Base-by-base conservation (phyloP, 2,329 filamentous ascomycete species). In the Xylaria sp. region DNA sequence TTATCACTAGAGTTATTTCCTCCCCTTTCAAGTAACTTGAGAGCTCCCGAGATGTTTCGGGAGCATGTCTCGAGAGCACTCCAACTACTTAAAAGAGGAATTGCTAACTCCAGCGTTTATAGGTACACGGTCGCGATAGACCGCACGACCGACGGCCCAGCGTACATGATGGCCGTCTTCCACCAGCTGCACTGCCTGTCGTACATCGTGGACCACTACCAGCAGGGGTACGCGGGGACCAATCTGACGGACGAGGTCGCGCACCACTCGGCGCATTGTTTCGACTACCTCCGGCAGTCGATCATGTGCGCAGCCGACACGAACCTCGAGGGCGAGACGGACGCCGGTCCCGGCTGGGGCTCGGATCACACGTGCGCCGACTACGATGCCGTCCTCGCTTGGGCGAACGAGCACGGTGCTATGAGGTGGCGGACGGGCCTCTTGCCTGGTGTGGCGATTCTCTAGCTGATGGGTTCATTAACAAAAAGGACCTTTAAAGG, bases 111-210 rank as follows among this genome's bases (percentile, higher is more conserved):
- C 24, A 27, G 24, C 24, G 24, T 27, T 27, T 27, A 27, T 27
- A 27, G 24, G 24, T 78, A 78, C 68, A 78, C 68, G 4, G 72
- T 78, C 4, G 68, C 73, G 1, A 54, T 80, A 1, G 74, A 78
- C 69, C 76, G 75, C 17, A 72, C 73, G 19, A 61, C 68, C 1
- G 76, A 80, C 61, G 79, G 79, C 11, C 79, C 79, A 0, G 79
- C 77, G 7, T 81, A 79, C 67, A 80, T 81, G 78, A 76, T 79
- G 73, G 73, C 78, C 27, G 79, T 79, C 17, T 82, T 81, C 72
- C 80, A 81, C 70, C 80, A 82, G 63, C 75, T 82, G 0, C 79
- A 82, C 64, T 82, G 80, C 67, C 71, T 81, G 32, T 81, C 78
- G 11, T 81, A 79, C 59, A 47, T 78, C 57, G 76, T 78, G 17